phyloP scores from a whole-genome alignment of 345 rosid genomes.

The Populus simonii region DNA sequence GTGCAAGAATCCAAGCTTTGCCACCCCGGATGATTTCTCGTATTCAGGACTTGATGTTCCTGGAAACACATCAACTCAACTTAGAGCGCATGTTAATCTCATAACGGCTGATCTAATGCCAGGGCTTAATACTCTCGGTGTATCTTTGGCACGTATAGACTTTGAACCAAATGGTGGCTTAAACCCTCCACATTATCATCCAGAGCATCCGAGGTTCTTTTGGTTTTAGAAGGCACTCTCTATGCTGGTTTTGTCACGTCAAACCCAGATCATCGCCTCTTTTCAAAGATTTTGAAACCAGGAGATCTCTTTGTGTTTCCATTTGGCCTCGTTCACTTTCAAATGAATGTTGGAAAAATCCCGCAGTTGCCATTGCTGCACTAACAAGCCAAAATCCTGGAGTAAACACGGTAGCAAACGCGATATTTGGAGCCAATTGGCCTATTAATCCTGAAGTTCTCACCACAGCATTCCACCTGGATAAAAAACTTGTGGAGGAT shows the following conservation, averaged over 20 bases:
- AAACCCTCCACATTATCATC: slow-evolving; percentile 24
- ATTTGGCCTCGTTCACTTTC: slow-evolving; percentile 9
- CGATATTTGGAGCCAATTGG: slow-evolving; percentile 1
- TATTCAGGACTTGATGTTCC: slow-evolving; percentile 18
- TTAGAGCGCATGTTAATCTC: slow-evolving; percentile 6
- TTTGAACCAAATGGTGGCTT: slow-evolving; percentile 14
- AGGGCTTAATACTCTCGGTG: slow-evolving; percentile 18
- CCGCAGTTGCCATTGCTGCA: slow-evolving; percentile 11
- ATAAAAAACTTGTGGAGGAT: slow-evolving; percentile 1
- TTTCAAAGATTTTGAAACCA: slow-evolving; percentile 4
- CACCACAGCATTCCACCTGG: slow-evolving; percentile 15
- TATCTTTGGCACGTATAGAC: slow-evolving; percentile 13
- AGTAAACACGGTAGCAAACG: slow-evolving; percentile 10
- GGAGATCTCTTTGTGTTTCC: slow-evolving; percentile 24
- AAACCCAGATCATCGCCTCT: slow-evolving; percentile 8
- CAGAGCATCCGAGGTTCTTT: slow-evolving; percentile 17
- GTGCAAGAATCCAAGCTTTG: slow-evolving; percentile 15
- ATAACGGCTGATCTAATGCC: slow-evolving; percentile 4
- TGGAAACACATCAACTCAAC: neutral
- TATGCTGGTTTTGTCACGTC: slow-evolving; percentile 18
- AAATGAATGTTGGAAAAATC: slow-evolving; percentile 12
- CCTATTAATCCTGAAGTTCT: slow-evolving; percentile 12
- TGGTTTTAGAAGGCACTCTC: slow-evolving; percentile 3
- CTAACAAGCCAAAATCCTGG: slow-evolving; percentile 22
- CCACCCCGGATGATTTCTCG: slow-evolving; percentile 10